Base-by-base conservation (phyloP, 805 yeast species). In the Lachancea lanzarotensis region DNA sequence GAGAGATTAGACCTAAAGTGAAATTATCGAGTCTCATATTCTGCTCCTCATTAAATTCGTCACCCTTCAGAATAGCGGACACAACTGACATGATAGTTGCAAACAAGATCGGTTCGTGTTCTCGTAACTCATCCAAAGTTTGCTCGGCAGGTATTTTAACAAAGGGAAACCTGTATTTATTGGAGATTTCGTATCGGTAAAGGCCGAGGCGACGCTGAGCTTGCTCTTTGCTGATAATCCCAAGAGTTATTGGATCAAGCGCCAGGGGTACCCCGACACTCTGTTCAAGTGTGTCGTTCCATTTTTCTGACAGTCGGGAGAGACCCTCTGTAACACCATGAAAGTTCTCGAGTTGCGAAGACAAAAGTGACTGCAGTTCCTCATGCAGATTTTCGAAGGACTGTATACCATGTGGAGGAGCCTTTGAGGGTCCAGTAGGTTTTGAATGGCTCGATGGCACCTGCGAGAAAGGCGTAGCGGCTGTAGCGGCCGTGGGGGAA, bases 1-100 rank as follows among this genome's bases (percentile, higher is more conserved):
- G 66, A 10, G 78, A 60, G 13, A 80, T 56, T 22, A 77, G 57
- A 54, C 70, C 69, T 17, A 79, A 59, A 15, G 83, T 77, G 44
- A 74, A 69, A 50, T 73, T 71, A 56, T 83, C 80, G 32, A 82
- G 58, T 32, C 64, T 61, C 51, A 80, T 57, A 35, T 75, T 72
- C 10, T 61, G 60, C 18, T 74, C 78, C 7, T 65, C 49, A 22
- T 72, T 66, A 1, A 58, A 50, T 25, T 59, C 55, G 1, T 47
- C 45, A 15, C 57, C 49, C 6, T 59, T 57, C 50, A 71, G 63
- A 10, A 73, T 63, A 20, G 74, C 60, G 1, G 83, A 76, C 0
- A 84, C 68, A 11, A 79, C 70, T 2, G 86, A 74, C 74, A 88
- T 75, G 13, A 88, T 67, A 0, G 84, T 71, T 32, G 80, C 73